A percentile compares a stretch with the other conserved stretches of the same genome.
These are phyloP conservation scores for Cytospora paraplurivora DNA, from an alignment of 2,329 filamentous ascomycete species.

Conservation along the genomic window DNA sequence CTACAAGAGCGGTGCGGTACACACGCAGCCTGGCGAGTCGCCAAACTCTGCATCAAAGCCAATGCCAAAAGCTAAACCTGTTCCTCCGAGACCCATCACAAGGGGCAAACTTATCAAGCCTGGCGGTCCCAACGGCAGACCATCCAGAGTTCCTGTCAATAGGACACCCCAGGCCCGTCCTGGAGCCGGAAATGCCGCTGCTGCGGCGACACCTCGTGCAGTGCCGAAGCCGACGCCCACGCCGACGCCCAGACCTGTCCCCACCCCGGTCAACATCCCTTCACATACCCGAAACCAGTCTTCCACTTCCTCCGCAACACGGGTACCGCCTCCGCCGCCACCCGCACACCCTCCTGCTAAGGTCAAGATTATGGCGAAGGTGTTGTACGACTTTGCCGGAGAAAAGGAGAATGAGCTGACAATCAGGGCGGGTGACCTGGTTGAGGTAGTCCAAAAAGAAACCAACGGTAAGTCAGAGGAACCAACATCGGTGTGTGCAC, in stretches of 20 bases:
- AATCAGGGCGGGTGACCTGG: slow-evolving; percentile 75
- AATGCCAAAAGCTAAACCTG: slow-evolving; percentile 83
- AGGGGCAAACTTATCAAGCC: slow-evolving; percentile 90
- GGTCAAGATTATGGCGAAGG: slow-evolving; percentile 80
- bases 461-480: slow-evolving; percentile 75
- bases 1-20: slow-evolving; percentile 92
- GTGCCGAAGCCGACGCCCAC: slow-evolving; percentile 33
- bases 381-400: slow-evolving; percentile 87
- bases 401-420: slow-evolving; percentile 84
- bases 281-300: slow-evolving; percentile 59
- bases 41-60: slow-evolving; percentile 80
- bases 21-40: slow-evolving; percentile 82
- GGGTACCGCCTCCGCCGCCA: slow-evolving; percentile 66
- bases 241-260: slow-evolving; percentile 32
- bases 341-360: slow-evolving; percentile 66
- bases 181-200: slow-evolving; percentile 36
- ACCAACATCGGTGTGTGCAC: neutral
- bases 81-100: slow-evolving; percentile 87
- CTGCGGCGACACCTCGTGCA: slow-evolving; percentile 28
- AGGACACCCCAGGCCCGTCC: slow-evolving; percentile 49
- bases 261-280: slow-evolving; percentile 42
- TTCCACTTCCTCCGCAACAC: slow-evolving; percentile 51
- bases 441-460: slow-evolving; percentile 93
- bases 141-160: slow-evolving; percentile 66
- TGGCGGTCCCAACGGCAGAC: slow-evolving; percentile 80